Evolutionary conservation across 306 rosid species (phyloP), one percentile per base, ranked within the genome.

Genomic region (Dicorynia guianensis): DNA sequence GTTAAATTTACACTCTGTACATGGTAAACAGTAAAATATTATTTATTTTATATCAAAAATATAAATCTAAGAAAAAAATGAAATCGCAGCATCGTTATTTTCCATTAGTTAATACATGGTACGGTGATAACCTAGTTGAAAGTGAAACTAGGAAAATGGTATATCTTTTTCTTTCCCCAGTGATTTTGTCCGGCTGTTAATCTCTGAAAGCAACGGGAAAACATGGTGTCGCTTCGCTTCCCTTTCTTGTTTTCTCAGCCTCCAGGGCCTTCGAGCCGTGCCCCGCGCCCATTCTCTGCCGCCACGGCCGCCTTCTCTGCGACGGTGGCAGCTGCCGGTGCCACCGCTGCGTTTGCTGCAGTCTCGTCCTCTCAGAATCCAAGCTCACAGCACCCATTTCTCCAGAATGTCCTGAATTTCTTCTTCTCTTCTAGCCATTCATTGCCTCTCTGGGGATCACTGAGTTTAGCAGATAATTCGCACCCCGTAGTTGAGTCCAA

Each of bases 191-290:
- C 3, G 13, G 65, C 30, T 25, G 30, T 25, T 2, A 59, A 35
- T 63, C 49, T 43, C 40, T 19, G 83, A 13, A 63, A 67, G 8
- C 8, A 66, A 68, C 79, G 78, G 15, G 48, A 42, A 48, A 79
- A 69, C 12, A 90, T 95, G 99, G 89, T 70, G 10, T 90, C 96
- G 4, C 86, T 95, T 25, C 97, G 98, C 71, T 90, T 90, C 75
- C 97, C 96, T 15, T 90, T 90, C 93, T 86, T 58, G 86, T 92
- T 92, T 81, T 69, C 90, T 82, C 91, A 76, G 87, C 87, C 87
- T 53, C 78, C 85, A 18, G 79, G 71, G 40, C 54, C 86, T 33
- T 81, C 4, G 39, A 15, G 39, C 12, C 47, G 58, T 57, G 35
- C 72, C 8, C 68, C 85, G 13, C 89, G 86, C 13, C 80, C 77